Percentiles rank a stretch among this genome's conserved stretches.
These are phyloP conservation scores for Ophiostoma tasmaniense DNA, from an alignment of 2,329 filamentous ascomycete species.

Conservation along the genomic window DNA sequence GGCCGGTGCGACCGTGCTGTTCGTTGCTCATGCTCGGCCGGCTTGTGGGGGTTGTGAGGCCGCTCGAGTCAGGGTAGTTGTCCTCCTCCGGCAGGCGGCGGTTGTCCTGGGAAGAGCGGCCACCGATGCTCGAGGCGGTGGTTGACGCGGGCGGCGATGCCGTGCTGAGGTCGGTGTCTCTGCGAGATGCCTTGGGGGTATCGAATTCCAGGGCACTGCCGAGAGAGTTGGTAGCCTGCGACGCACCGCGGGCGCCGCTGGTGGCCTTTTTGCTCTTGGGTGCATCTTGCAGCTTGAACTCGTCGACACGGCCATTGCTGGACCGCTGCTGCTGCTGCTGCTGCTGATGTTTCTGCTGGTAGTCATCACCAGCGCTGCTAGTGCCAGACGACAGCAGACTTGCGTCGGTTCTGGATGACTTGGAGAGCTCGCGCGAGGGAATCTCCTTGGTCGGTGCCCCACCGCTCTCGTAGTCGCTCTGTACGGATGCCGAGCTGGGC, in stretches of 20 bases:
- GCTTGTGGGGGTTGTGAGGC: constrained; percentile 28
- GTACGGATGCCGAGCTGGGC: not conserved
- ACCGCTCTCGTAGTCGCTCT: constrained; percentile 49
- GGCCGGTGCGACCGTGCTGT: constrained; percentile 40
- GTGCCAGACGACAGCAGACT: constrained; percentile 28
- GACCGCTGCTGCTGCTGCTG: constrained; percentile 26
- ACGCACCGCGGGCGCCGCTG: constrained; percentile 35
- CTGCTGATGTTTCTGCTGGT: not conserved
- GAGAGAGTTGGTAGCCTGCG: constrained; percentile 33
- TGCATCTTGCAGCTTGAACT: constrained; percentile 74
- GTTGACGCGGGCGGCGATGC: constrained; percentile 25
- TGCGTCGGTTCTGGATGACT: constrained; percentile 32
- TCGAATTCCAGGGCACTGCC: constrained; percentile 26
- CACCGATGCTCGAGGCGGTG: constrained; percentile 29
- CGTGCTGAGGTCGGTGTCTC: constrained; percentile 33
- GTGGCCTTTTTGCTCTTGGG: constrained; percentile 52
- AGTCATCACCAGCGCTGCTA: constrained; percentile 29
- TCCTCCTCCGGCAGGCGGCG: constrained; percentile 45
- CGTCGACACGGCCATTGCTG: constrained; percentile 39
- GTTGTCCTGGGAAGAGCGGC: constrained; percentile 52
- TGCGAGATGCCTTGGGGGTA: constrained; percentile 31
- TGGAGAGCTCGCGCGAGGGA: constrained; percentile 41
- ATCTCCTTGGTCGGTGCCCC: constrained; percentile 40
- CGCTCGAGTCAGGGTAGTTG: constrained; percentile 33
- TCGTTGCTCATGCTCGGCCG: constrained; percentile 31